phyloP scores from a whole-genome alignment of 179 eudicot genomes.

The Spinacia oleracea region DNA sequence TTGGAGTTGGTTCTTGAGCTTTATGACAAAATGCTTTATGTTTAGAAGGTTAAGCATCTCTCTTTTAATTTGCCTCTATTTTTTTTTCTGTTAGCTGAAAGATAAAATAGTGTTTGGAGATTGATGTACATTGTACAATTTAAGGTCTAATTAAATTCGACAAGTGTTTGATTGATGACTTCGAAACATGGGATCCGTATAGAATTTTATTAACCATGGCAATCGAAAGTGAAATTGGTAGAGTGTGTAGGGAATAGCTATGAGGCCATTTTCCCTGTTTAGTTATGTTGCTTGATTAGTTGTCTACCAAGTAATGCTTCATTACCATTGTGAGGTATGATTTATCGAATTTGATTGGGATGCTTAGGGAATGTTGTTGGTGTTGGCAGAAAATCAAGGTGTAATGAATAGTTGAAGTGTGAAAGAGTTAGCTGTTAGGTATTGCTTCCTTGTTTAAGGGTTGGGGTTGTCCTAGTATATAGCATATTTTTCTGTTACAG shows the following conservation, averaged over 20 bases:
- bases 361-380: neutral
- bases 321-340: too few species aligned
- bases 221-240: neutral
- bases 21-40: conserved; percentile 54
- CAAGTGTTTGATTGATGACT: neutral
- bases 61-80: neutral
- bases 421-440: neutral
- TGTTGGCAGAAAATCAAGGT: neutral
- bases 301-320: too few species aligned
- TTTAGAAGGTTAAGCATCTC: conserved; percentile 69
- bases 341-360: neutral
- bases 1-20: conserved; percentile 77
- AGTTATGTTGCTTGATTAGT: neutral
- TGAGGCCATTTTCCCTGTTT: neutral
- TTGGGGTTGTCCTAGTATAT: too few species aligned
- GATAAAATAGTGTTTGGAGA: too few species aligned
- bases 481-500: too few species aligned
- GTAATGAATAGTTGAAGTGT: neutral
- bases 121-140: too few species aligned
- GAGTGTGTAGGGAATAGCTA: neutral
- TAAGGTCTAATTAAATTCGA: too few species aligned
- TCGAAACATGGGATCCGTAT: neutral
- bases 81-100: too few species aligned
- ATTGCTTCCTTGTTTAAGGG: neutral
- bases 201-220: neutral